Evolutionary conservation across 2,329 filamentous ascomycete genomes (phyloP), one percentile per base, ranked within the genome.

Genomic region (Pyrenochaeta sp.): DNA sequence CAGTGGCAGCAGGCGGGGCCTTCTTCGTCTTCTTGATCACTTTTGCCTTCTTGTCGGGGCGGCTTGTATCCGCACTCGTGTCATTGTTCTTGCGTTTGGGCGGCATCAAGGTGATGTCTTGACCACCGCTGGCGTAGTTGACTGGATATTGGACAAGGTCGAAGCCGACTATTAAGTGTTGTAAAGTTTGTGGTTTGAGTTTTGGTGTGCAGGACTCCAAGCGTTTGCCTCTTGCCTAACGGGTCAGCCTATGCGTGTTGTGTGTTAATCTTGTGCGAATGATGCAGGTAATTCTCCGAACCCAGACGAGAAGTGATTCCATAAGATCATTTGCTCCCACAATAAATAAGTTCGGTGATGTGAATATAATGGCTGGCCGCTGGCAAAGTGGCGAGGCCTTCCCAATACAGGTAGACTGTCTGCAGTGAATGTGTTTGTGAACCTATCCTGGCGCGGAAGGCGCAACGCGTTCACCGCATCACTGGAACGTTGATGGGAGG

Each of bases 31-130:
- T 59, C 12, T 42, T 59, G 21, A 29, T 27, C 27, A 43, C 15
- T 31, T 45, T 56, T 0, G 49, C 18, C 20, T 45, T 56, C 45
- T 53, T 56, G 14, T 37, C 53, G 2, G 49, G 29, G 37, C 39
- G 44, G 10, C 36, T 43, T 36, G 39, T 45, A 7, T 39, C 29
- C 14, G 32, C 49, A 11, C 33, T 31, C 5, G 35, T 27, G 4
- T 49, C 54, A 6, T 45, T 35, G 14, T 21, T 46, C 37, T 60
- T 60, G 35, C 56, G 56, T 42, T 60, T 60, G 23, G 56, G 56
- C 36, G 45, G 39, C 56, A 60, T 60, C 18, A 21, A 35, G 29
- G n/a, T 29, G 14, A 23, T 9, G 29, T 51, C 18, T 36, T 51
- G 33, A 2, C 42, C 23, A 14, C 45, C 20, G 51, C 52, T 32